Evolutionary conservation across 805 yeast species (phyloP), one percentile per base, ranked within the genome.

Genomic region (Tetrapisispora taiwanensis): DNA sequence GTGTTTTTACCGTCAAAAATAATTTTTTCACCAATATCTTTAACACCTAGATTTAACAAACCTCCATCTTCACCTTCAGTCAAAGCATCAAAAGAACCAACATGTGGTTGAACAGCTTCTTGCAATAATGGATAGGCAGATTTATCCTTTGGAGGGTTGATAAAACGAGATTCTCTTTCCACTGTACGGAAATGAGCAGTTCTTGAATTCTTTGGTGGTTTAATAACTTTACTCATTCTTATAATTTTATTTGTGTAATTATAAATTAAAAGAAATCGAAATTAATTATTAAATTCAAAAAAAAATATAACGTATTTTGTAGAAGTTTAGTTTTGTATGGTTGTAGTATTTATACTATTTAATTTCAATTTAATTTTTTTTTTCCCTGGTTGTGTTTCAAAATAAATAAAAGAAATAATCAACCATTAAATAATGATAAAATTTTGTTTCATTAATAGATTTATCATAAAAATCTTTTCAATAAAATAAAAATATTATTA

Each of bases 51-150:
- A 62, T 89, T 87, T 48, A 92, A 71, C 22, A 92, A 65, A 6
- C 96, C 96, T 39, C 90, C 95, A 36, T 72, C 79, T 20, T 84
- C 78, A 36, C 95, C 95, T 46, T 85, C 95, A 20, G 95, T 84
- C 46, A 92, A 71, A 5, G 97, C 97, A 71, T 92, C 84, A 73
- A 92, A 92, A 1, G 97, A 90, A 8, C 95, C 97, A 45, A 92
- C 76, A 63, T 92, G 98, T 5, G 98, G 98, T 46, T 79, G 78
- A 34, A 92, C 92, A 14, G 98, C 97, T 50, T 87, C 95, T 46
- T 76, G 75, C 31, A 92, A 73, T 34, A 88, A 67, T 14, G 96
- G 95, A 56, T 69, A 90, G 7, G 85, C 85, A 27, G 86, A 73
- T 61, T 83, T 76, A 58, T 85, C 95, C 66, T 78, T 81, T 42